These are phyloP conservation scores for Leucosporidium scottii DNA, from an alignment of 768 basidiomycete species.

Conservation along the genomic window DNA sequence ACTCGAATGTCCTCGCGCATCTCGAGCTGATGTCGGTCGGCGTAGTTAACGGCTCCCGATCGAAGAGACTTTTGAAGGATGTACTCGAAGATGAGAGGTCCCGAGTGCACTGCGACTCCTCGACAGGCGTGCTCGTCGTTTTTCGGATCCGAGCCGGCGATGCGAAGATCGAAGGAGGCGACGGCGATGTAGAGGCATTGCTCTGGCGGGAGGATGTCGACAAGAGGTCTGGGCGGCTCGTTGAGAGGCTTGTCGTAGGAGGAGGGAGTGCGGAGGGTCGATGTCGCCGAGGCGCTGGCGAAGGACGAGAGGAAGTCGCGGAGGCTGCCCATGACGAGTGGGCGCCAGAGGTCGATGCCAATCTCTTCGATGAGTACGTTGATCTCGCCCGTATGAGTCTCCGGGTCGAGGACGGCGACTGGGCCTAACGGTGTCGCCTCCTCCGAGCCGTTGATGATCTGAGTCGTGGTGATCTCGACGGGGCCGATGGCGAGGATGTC, in stretches of 20 bases:
- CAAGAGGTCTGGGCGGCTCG: constrained; percentile 30
- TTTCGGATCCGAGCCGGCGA: constrained; percentile 75
- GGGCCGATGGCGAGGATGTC: constrained; percentile 25
- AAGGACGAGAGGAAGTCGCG: constrained; percentile 47
- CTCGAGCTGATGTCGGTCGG: constrained; percentile 37
- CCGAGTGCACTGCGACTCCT: constrained; percentile 57
- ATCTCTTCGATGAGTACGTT: constrained; percentile 54
- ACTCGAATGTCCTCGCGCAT: constrained; percentile 40
- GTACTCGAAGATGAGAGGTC: constrained; percentile 54
- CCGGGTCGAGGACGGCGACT: constrained; percentile 23
- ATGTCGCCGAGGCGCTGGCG: constrained; percentile 41
- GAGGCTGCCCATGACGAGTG: constrained; percentile 53
- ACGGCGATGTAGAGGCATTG: constrained; percentile 55
- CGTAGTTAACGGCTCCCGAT: constrained; percentile 20
- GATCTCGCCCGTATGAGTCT: constrained; percentile 44
- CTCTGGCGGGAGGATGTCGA: constrained; percentile 53
- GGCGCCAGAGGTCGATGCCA: constrained; percentile 63
- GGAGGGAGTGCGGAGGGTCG: constrained; percentile 7
- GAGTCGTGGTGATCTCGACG: constrained; percentile 9
- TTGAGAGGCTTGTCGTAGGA: neutral
- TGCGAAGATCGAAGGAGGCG: constrained; percentile 56
- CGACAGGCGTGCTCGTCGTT: constrained; percentile 61
- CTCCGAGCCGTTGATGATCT: constrained; percentile 16
- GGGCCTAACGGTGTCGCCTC: neutral
- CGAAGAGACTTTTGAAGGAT: constrained; percentile 44